Percentiles rank a stretch among this genome's conserved stretches.
Conservation (phyloP, 164 flowering plant genomes). For the Nymphaea thermarum region DNA sequence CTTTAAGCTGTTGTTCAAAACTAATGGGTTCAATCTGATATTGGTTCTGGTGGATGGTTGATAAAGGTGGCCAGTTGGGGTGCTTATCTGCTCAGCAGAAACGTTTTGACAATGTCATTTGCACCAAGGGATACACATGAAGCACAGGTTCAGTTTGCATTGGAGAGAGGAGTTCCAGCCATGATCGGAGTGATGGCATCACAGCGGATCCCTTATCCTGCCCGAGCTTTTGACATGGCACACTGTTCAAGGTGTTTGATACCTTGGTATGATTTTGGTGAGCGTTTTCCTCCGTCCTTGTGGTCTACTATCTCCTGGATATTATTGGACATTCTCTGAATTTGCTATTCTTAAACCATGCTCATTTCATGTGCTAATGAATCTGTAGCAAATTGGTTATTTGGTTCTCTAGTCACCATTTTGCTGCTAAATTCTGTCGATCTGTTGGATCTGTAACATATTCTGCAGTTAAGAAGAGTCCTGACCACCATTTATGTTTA, state of each 20-base stretch:
- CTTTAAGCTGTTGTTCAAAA: too few relatives aligned
- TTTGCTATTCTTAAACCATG: too few relatives aligned
- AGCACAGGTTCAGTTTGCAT: conserved; percentile 94
- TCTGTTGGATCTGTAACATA: too few relatives aligned
- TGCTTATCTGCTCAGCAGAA: conserved; percentile 75
- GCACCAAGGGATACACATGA: conserved; percentile 98
- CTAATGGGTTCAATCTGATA: not conserved
- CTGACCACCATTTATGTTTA: too few relatives aligned
- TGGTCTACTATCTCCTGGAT: too few relatives aligned
- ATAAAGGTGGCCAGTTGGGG: conserved; percentile 97
- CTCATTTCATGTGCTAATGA: too few relatives aligned
- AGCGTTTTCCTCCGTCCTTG: not conserved
- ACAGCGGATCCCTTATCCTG: conserved; percentile 77
- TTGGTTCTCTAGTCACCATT: too few relatives aligned
- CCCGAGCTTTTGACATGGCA: conserved; percentile 97
- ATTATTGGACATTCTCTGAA: too few relatives aligned
- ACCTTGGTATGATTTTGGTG: conserved; percentile 80
- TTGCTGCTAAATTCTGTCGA: too few relatives aligned
- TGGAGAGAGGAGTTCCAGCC: conserved; percentile 96
- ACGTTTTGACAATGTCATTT: conserved; percentile 87
- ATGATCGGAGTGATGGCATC: conserved; percentile 88
- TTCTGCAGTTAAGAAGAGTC: too few relatives aligned
- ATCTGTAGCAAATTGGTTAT: too few relatives aligned
- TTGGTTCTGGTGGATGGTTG: conserved; percentile 2
- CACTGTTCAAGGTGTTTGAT: conserved; percentile 96